Conservation (phyloP, 345 rosid genomes). For the Gynandropsis gynandra region DNA sequence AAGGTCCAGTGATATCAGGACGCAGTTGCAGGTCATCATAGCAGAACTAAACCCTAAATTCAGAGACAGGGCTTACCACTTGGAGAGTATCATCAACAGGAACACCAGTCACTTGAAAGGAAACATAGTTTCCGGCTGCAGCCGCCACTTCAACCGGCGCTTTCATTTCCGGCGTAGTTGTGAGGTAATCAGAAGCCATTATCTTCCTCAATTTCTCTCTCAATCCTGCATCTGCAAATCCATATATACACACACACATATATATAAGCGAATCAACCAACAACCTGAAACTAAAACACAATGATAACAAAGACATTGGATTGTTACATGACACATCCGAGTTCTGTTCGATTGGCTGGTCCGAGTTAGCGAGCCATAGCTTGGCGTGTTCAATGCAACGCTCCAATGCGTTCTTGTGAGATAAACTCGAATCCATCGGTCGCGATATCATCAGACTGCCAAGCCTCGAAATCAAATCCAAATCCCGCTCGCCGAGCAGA, state of each 20-base stretch:
- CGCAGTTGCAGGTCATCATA: not conserved
- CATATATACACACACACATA: too few relatives aligned
- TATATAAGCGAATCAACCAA: not conserved
- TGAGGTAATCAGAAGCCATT: slow-evolving; percentile 79
- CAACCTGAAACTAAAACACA: not conserved
- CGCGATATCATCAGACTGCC: slow-evolving; percentile 63
- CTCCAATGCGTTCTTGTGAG: slow-evolving; percentile 76
- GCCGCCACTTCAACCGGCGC: slow-evolving; percentile 77
- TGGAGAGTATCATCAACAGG: slow-evolving; percentile 41
- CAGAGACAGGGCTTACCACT: too few relatives aligned
- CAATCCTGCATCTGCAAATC: slow-evolving; percentile 56
- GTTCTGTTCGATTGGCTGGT: slow-evolving; percentile 47
- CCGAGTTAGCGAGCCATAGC: slow-evolving; percentile 66
- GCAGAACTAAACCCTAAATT: not conserved
- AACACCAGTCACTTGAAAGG: slow-evolving; percentile 43
- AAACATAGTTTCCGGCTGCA: slow-evolving; percentile 52
- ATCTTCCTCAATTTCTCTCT: slow-evolving; percentile 73
- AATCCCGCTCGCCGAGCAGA: slow-evolving; percentile 71
- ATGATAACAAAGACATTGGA: not conserved
- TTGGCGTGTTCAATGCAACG: slow-evolving; percentile 67
- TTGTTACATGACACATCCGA: slow-evolving; percentile 51
- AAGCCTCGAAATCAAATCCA: slow-evolving; percentile 64
- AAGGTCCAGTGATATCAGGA: not conserved
- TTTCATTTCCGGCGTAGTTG: slow-evolving; percentile 77
- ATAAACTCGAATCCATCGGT: slow-evolving; percentile 61